phyloP scores from a whole-genome alignment of 1,284 basidiomycete species.

The Rhodofomes roseus region DNA sequence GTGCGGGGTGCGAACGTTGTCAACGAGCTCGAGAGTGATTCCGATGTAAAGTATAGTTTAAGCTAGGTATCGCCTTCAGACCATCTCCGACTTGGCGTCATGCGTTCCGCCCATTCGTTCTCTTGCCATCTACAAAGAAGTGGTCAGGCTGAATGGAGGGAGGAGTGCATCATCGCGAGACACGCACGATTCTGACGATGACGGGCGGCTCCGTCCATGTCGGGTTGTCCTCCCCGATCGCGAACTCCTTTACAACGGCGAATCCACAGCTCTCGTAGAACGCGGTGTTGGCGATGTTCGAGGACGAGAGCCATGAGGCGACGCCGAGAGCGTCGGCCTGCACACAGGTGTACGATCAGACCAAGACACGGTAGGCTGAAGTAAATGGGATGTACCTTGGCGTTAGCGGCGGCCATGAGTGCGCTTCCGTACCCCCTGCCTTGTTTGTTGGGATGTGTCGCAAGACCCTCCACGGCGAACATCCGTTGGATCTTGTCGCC shows the following conservation, averaged over 20 bases:
- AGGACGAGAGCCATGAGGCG: constrained; percentile 16
- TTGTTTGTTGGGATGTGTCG: not conserved
- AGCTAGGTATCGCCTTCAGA: not conserved
- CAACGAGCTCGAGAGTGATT: too few species aligned
- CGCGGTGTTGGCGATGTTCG: constrained; percentile 16
- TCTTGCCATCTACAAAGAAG: not conserved
- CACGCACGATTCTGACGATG: constrained; percentile 13
- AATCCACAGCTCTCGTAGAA: constrained; percentile 23
- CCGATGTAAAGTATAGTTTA: too few species aligned
- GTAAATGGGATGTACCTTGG: not conserved
- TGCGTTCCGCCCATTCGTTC: not conserved
- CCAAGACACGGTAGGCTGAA: not conserved
- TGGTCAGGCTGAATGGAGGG: not conserved
- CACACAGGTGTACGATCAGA: not conserved
- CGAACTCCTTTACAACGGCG: constrained; percentile 10
- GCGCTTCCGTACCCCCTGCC: constrained; percentile 2
- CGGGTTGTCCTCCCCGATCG: constrained; percentile 17
- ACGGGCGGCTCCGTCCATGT: constrained; percentile 16
- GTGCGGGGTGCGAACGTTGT: too few species aligned
- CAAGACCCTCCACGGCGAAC: not conserved
- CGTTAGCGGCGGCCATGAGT: not conserved
- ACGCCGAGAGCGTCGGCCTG: constrained; percentile 17
- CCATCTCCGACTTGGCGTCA: not conserved
- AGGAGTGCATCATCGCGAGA: too few species aligned
- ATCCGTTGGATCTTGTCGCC: not conserved